These are phyloP conservation scores for Smallanthus sonchifolius DNA, from an alignment of 129 eudicot genomes.

Conservation along the genomic window DNA sequence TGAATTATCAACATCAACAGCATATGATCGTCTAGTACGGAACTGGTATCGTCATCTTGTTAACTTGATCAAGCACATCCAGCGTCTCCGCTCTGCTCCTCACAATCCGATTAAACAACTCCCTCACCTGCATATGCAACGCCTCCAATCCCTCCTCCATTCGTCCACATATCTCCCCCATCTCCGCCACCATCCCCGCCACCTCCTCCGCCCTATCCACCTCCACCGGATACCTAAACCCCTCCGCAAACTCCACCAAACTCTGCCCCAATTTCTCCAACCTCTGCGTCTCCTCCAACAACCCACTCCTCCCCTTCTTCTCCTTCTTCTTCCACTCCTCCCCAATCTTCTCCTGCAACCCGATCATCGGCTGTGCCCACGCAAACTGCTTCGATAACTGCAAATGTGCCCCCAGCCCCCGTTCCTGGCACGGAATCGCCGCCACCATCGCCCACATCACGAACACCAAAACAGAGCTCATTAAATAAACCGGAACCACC, in stretches of 20 bases:
- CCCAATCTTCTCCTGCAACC: constrained; percentile 76
- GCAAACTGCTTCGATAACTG: constrained; percentile 48
- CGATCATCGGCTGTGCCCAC: constrained; percentile 68
- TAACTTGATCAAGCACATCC: constrained; percentile 75
- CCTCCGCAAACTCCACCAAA: constrained; percentile 55
- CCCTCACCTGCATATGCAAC: constrained; percentile 60
- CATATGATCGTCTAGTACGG: constrained; percentile 9
- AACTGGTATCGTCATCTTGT: constrained; percentile 43
- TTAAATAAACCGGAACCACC: constrained; percentile 55
- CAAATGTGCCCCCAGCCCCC: constrained; percentile 61
- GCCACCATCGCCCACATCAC: constrained; percentile 89
- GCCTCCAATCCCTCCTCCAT: constrained; percentile 79
- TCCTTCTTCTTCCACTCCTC: constrained; percentile 94
- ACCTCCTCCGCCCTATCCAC: constrained; percentile 64
- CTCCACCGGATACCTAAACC: constrained; percentile 63
- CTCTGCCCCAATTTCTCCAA: constrained; percentile 57
- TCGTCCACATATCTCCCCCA: constrained; percentile 58
- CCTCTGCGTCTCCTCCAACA: constrained; percentile 61
- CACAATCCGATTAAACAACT: constrained; percentile 81
- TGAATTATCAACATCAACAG: no score
- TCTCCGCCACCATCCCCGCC: constrained; percentile 54
- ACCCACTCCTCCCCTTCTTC: constrained; percentile 72
- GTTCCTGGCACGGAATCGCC: constrained; percentile 82
- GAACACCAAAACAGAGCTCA: constrained; percentile 62
- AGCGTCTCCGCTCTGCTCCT: constrained; percentile 70